phyloP scores from a whole-genome alignment of 192 early-diverging fungal genomes.

The Backusella circina region DNA sequence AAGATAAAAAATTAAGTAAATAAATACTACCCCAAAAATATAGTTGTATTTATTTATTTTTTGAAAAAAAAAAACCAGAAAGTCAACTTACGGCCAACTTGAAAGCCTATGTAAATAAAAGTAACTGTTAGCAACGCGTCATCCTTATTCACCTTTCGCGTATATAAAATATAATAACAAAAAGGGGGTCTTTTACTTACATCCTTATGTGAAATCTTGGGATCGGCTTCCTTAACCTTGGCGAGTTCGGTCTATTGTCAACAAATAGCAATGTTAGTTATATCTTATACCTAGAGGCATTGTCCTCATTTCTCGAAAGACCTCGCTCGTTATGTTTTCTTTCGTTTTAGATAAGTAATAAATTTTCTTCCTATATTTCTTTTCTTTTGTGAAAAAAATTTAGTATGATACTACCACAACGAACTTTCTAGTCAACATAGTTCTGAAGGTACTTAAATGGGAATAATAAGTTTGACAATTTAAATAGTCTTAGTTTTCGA shows the following conservation, averaged over 20 bases:
- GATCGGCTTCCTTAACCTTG: slow-evolving; percentile 21
- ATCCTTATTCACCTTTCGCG: neutral
- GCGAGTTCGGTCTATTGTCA: slow-evolving; percentile 21
- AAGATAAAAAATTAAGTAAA: neutral
- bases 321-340: too few relatives aligned
- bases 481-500: too few relatives aligned
- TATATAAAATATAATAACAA: neutral
- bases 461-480: too few relatives aligned
- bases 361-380: too few relatives aligned
- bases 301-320: too few relatives aligned
- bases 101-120: slow-evolving; percentile 2
- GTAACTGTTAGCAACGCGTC: neutral
- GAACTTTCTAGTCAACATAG: too few relatives aligned
- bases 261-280: neutral
- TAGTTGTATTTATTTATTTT: neutral
- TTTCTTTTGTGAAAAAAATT: too few relatives aligned
- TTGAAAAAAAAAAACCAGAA: neutral
- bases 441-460: too few relatives aligned
- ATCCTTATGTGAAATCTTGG: slow-evolving; percentile 22
- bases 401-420: too few relatives aligned
- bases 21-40: neutral
- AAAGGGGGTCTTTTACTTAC: slow-evolving; percentile 2
- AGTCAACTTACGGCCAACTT: slow-evolving; percentile 8
- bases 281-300: too few relatives aligned
- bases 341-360: too few relatives aligned